A percentile compares a stretch with the other conserved stretches of the same genome.
phyloP scores from a whole-genome alignment of 139 green algal genomes.

The Zygnema cylindricum region DNA sequence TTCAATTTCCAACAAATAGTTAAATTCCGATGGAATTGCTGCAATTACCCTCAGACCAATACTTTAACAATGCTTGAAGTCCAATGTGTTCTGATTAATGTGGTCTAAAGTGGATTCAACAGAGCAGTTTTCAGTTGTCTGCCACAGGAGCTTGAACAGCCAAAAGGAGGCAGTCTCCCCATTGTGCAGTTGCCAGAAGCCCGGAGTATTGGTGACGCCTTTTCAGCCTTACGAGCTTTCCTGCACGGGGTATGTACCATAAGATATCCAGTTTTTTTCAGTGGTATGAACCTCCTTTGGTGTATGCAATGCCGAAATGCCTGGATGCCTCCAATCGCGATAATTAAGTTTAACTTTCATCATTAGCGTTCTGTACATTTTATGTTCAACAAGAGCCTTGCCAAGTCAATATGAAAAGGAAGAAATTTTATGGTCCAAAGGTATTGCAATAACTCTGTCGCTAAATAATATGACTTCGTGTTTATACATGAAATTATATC shows the following conservation, averaged over 20 bases:
- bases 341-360: neutral
- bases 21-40: neutral
- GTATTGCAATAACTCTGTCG: neutral
- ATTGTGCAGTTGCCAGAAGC: neutral
- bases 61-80: no score
- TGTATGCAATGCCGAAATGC: neutral
- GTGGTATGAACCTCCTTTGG: neutral
- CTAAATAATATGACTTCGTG: neutral
- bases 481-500: neutral
- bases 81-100: no score
- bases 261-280: no score
- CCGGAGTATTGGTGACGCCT: neutral
- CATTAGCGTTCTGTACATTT: neutral
- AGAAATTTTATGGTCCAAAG: neutral
- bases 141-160: neutral
- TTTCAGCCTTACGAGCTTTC: neutral
- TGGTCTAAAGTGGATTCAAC: no score
- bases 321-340: neutral
- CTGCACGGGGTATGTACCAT: no score
- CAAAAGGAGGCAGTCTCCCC: neutral
- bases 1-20: neutral
- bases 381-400: neutral
- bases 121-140: neutral
- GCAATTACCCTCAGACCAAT: no score
- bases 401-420: neutral